Base-by-base conservation (phyloP, 116 monocot species). In the Papilionanthe hybrid region DNA sequence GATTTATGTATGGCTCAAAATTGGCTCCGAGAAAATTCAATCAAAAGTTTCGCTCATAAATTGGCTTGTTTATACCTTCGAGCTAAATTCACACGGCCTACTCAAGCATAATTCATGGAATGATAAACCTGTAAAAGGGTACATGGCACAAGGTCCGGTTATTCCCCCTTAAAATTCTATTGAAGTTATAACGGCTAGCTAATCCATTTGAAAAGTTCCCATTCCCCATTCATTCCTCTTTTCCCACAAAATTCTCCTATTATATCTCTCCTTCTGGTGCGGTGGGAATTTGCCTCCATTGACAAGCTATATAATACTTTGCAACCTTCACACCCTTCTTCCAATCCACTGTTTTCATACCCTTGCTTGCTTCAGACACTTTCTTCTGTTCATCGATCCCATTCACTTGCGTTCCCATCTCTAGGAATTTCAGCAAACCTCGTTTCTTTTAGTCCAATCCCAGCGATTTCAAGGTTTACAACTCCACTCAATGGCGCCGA, bases 401-500 rank as follows among this genome's bases (percentile, higher is more conserved):
- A 28, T 22, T 23, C 27, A 0, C 13, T 17, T 29, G 68, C 48
- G 12, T 49, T 49, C 9, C 49, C 28, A 30, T 28, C 12, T 68
- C 32, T 68, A 68, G 68, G 32, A 29, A 7, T 68, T 23, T 1
- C 23, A 27, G 12, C 23, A 28, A 58, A 19, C n/a, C 12, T 58
- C 58, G 18, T n/a, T 58, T 58, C 58, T 30, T 29, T 67, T 9
- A 29, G 0, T 49, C 28, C 7, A 67, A 67, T 68, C 72, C 5
- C 19, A 6, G 42, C 7, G 43, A 43, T 75, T 75, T 75, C 75
- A 12, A 75, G 27, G 50, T 45, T 49, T 49, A 11, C 10, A n/a
- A 49, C 20, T 42, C 28, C 42, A 9, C 22, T 56, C 72, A 18
- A 95, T 92, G 95, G 91, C 37, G 37, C 37, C 85, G 67, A 63